Evolutionary conservation across 768 basidiomycete species (phyloP), one percentile per base, ranked within the genome.

Genomic region (Melanogaster broomeanus): DNA sequence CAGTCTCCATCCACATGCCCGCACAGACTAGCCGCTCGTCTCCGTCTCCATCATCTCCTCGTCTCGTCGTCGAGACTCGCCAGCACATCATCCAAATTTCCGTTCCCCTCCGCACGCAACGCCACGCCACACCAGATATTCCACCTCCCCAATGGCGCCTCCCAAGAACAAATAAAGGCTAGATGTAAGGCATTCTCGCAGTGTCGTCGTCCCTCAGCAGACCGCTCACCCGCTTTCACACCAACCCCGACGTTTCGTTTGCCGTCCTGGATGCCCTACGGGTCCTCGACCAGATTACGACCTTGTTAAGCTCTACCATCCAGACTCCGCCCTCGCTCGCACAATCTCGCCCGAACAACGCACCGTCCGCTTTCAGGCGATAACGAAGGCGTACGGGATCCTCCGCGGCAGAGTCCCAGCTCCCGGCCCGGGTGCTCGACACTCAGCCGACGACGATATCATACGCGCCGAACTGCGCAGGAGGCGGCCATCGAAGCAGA

Each of bases 111-210:
- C 5, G 67, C 80, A 50, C 53, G 75, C 0, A 74, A 74, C 42
- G 87, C 87, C 11, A 80, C 83, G 1, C 84, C 87, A 1, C 73
- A 85, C 65, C 82, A 90, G 66, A 87, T 90, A 48, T 90, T 90
- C 62, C 87, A 88, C 61, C 75, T 90, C 4, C 70, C 79, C 3
- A 61, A 57, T 1, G 70, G 73, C 19, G 84, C 85, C 18, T 77
- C 82, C 0, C 82, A 82, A 59, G 61, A 69, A 30, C 78, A 87
- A 22, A 82, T 90, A 55, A 90, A 89, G 68, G 54, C 77, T 22
- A 75, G 87, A 65, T 89, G 87, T 88, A 61, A 62, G 84, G 42
- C 40, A 22, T 22, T n/a, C 31, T 30, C 30, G 18, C 18, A 15
- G 4, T 28, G 5, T 30, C 18, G 21, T 27, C n/a, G 30, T 38